These are phyloP conservation scores for Poa annua DNA, from an alignment of 176 grass and related monocot genomes.

Conservation along the genomic window DNA sequence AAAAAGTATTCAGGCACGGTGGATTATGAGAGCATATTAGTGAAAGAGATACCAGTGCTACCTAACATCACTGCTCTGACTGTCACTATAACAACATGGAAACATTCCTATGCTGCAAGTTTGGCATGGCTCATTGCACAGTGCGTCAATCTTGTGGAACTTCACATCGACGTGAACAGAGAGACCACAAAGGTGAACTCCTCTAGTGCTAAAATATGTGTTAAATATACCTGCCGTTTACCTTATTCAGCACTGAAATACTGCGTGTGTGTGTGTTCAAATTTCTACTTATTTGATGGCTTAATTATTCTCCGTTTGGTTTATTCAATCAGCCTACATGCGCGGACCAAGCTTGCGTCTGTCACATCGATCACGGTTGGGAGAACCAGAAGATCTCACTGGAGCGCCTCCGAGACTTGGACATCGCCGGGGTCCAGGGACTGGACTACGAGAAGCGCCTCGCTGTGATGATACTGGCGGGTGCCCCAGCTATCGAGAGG, in stretches of 20 bases:
- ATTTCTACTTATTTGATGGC: background rate
- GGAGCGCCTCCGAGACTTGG: background rate
- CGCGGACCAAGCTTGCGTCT: background rate
- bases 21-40: background rate
- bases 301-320: background rate
- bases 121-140: conserved; percentile 6
- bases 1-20: background rate
- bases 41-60: background rate
- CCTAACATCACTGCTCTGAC: conserved; percentile 1
- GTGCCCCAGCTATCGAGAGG: background rate
- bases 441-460: background rate
- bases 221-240: background rate
- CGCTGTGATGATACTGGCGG: background rate
- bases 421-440: background rate
- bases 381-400: conserved; percentile 11
- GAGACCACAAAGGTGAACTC: background rate
- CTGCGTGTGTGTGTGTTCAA: background rate
- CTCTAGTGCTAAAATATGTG: background rate
- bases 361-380: background rate
- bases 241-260: background rate
- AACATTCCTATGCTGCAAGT: conserved; percentile 21
- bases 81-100: background rate
- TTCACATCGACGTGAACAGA: background rate
- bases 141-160: conserved; percentile 14
- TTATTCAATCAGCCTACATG: background rate